Evolutionary conservation across 1,284 basidiomycete species (phyloP).

Genomic region (Trichosporon sp.): DNA sequence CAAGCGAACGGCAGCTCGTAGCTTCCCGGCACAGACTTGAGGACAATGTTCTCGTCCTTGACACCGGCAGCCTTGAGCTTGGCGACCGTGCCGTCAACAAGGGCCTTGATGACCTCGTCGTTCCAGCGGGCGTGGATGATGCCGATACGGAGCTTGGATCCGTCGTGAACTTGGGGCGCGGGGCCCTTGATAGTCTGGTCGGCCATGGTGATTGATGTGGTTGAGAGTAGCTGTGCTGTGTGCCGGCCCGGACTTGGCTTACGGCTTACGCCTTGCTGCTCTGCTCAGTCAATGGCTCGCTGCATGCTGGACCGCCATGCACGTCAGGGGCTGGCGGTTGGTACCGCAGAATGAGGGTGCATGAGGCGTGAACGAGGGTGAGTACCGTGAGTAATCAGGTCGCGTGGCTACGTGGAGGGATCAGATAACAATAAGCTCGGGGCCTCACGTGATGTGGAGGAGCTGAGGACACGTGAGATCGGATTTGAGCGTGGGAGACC

Average conservation of each 20-base stretch:
- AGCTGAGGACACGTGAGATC: too few relatives aligned
- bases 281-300: neutral
- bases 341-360: neutral
- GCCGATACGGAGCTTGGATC: conserved; percentile 70
- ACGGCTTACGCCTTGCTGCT: too few relatives aligned
- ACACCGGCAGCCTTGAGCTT: conserved; percentile 81
- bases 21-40: conserved; percentile 88
- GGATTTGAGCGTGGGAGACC: too few relatives aligned
- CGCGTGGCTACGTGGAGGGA: neutral
- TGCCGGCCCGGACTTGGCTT: neutral
- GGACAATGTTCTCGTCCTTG: conserved; percentile 78
- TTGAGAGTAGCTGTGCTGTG: neutral
- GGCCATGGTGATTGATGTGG: conserved; percentile 29
- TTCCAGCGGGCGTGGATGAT: conserved; percentile 96
- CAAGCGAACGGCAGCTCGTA: conserved; percentile 87
- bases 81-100: conserved; percentile 67
- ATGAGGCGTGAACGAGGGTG: neutral
- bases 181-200: conserved; percentile 65
- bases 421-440: neutral
- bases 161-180: conserved; percentile 63
- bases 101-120: conserved; percentile 71
- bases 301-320: neutral
- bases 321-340: neutral
- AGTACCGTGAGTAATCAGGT: neutral
- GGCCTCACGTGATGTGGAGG: too few relatives aligned